Evolutionary conservation across 1,284 basidiomycete genomes (phyloP), one percentile per base, ranked within the genome.

Genomic region (Sphagnurus paluster): DNA sequence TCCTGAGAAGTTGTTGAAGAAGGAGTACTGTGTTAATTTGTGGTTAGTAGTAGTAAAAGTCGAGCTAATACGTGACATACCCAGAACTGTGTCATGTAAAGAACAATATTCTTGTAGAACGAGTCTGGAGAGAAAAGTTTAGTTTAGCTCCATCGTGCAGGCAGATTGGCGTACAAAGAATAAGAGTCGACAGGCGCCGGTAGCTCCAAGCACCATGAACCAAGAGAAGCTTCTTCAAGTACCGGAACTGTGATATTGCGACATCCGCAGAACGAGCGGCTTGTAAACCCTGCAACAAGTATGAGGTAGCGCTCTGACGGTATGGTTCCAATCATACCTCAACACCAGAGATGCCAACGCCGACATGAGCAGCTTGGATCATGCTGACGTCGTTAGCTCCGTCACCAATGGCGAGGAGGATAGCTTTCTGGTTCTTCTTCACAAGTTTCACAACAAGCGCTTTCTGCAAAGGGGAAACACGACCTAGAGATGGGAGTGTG

Each of bases 141-240:
- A 35, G 28, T 36, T 14, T n/a, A 36, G 5, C 24, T 34, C 9
- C 30, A 55, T 17, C 47, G 34, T 37, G 24, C 29, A 26, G 28
- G 45, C 35, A 39, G 24, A 23, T 24, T 29, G 24, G 28, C 88
- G 46, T 58, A 93, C 91, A 96, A 13, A 99, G 75, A 61, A 99
- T 94, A 53, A 99, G 80, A 65, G 98, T 99, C 23, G 93, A 95
- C 52, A 99, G 65, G 17, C 97, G 80, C 51, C 93, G 87, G 66
- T 99, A 99, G 68, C 93, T 97, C 97, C 97, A 99, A 2, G 94
- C 88, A 4, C 97, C 97, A 64, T 99, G 97, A 2, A 99, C 97
- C 10, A 99, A 83, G 11, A 99, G 69, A 30, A 99, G 70, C 69
- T 99, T 99, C 68, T 94, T 94, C 53, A 99, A 72, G 69, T 79